Percentiles rank a stretch among this genome's conserved stretches.
Conservation (phyloP, 768 basidiomycete species). For the Serendipita vermifera region DNA sequence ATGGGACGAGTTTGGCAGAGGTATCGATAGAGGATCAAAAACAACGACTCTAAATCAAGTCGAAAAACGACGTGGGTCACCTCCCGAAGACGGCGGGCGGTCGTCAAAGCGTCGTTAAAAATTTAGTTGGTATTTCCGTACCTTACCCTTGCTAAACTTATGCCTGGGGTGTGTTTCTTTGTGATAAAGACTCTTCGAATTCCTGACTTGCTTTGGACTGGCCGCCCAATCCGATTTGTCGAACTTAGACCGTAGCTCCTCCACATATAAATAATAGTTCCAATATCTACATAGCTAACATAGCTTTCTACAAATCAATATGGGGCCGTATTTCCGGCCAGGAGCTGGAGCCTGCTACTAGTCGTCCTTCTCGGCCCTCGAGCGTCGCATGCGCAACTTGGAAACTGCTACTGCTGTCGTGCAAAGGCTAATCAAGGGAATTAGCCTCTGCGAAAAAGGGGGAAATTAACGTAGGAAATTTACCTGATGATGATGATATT, state of each 20-base stretch:
- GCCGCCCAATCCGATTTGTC: too few relatives aligned
- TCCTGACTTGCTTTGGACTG: too few relatives aligned
- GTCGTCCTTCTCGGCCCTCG: neutral
- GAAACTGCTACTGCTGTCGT: neutral
- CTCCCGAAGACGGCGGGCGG: neutral
- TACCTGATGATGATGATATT: neutral
- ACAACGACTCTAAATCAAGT: neutral
- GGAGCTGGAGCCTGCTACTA: neutral
- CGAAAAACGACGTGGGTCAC: neutral
- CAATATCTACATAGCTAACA: too few relatives aligned
- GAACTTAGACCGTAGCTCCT: too few relatives aligned
- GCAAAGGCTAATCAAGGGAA: neutral
- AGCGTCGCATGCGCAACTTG: neutral
- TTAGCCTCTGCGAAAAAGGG: neutral
- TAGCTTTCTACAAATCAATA: too few relatives aligned
- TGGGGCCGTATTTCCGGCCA: too few relatives aligned
- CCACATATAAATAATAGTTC: too few relatives aligned
- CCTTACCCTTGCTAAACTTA: neutral
- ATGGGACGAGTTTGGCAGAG: slow-evolving; percentile 1
- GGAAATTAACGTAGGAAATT: neutral
- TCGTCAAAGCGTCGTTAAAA: neutral
- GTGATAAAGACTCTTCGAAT: too few relatives aligned
- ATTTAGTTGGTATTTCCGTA: neutral
- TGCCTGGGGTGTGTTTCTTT: neutral
- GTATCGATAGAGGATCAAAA: slow-evolving; percentile 3